Evolutionary conservation across 1,284 basidiomycete genomes (phyloP), one percentile per base, ranked within the genome.

Genomic region (Ustilago xerochloae): DNA sequence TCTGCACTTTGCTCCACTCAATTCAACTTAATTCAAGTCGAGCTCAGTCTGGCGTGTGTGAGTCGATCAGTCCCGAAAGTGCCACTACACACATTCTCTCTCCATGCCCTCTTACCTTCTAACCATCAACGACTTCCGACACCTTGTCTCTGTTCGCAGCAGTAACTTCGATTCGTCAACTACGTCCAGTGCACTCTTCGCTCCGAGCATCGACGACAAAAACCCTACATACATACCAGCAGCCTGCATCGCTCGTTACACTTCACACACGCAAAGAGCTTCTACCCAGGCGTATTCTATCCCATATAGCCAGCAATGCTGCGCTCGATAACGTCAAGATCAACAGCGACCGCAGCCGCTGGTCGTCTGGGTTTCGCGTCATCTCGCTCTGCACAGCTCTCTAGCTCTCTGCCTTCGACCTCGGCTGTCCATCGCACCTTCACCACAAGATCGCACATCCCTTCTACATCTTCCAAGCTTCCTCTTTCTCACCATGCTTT

Each of bases 281-380:
- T 12, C 26, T 6, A 24, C n/a, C 22, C 7, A 43, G 41, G 22
- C 41, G 20, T 15, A 43, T 13, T 12, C 7, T 24, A 5, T 24
- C 41, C 12, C 35, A 24, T 36, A 45, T 36, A 60, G 45, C 38
- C 46, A 22, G 47, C 56, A 33, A 73, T 73, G 70, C 55, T 73
- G 52, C 70, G 70, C 49, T 73, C 64, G 33, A 64, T 73, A 57
- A 63, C 60, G n/a, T 63, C 70, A 43, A 28, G 64, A 43, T 73
- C 70, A 29, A 24, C 41, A 4, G 41, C 22, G n/a, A n/a, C n/a
- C 12, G 61, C 57, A 15, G 32, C 53, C 18, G 43, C 45, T n/a
- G 46, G 56, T 32, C 60, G 53, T 22, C 35, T 67, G 3, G 70
- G 56, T 28, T 30, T 67, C 3, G 56, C 53, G 16, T 45, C 64